A percentile compares a stretch with the other conserved stretches of the same genome.
Conservation (phyloP, 2,329 filamentous ascomycete species). For the Bisporella sp. region DNA sequence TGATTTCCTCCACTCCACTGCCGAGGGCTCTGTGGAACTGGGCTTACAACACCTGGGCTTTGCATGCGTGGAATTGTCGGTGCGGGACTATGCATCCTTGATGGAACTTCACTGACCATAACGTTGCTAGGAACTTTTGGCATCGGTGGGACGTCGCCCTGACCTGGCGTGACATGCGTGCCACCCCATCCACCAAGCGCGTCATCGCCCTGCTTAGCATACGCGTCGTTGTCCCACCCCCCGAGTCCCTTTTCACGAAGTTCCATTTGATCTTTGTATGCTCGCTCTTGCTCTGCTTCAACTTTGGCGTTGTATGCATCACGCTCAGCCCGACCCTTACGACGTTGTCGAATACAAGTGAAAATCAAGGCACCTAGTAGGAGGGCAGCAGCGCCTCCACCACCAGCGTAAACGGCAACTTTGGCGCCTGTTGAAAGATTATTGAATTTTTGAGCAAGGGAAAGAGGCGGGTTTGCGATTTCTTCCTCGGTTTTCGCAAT, state of each 20-base stretch:
- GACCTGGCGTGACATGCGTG: slow-evolving; percentile 9
- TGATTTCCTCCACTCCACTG: slow-evolving; percentile 15
- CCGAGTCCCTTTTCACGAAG: slow-evolving; percentile 23
- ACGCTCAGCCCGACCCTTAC: slow-evolving; percentile 44
- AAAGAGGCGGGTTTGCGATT: slow-evolving; percentile 27
- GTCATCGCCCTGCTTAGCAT: slow-evolving; percentile 20
- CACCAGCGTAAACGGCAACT: slow-evolving; percentile 44
- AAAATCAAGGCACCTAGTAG: slow-evolving; percentile 37
- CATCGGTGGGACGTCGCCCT: slow-evolving; percentile 4
- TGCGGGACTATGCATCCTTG: slow-evolving; percentile 7
- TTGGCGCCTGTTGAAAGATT: slow-evolving; percentile 43
- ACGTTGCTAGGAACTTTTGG: slow-evolving; percentile 7
- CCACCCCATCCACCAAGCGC: slow-evolving; percentile 22
- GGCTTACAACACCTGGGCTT: not conserved
- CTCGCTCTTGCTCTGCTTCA: slow-evolving; percentile 24
- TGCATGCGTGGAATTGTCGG: slow-evolving; percentile 1
- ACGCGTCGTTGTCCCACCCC: slow-evolving; percentile 18
- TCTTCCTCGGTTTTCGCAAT: slow-evolving; percentile 26
- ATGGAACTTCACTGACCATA: slow-evolving; percentile 8
- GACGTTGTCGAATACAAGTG: slow-evolving; percentile 50
- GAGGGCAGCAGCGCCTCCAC: slow-evolving; percentile 37
- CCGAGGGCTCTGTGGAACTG: not conserved
- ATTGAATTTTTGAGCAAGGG: slow-evolving; percentile 46
- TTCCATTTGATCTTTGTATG: slow-evolving; percentile 21
- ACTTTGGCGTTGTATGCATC: slow-evolving; percentile 26